phyloP scores from a whole-genome alignment of 129 eudicot genomes.

The Lactuca sativa region DNA sequence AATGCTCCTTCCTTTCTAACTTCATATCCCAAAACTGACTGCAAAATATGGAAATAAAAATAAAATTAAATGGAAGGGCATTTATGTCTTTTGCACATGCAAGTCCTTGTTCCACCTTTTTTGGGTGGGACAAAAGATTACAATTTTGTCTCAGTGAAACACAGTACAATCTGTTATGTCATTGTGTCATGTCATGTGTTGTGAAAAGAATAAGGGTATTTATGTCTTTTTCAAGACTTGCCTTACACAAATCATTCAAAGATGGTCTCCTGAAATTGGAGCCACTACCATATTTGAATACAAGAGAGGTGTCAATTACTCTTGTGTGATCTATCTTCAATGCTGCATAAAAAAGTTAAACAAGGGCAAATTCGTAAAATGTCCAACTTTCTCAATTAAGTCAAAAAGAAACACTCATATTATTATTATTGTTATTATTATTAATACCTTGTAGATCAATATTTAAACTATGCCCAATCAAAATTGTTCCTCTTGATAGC shows the following conservation, averaged over 20 bases:
- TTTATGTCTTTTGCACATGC: neutral
- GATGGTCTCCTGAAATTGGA: conserved; percentile 62
- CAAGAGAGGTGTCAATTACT: conserved; percentile 80
- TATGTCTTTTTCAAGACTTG: conserved; percentile 26
- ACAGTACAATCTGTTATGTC: no score
- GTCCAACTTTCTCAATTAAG: neutral
- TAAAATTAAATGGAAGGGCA: neutral
- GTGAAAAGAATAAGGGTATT: no score
- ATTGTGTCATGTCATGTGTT: no score
- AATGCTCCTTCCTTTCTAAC: conserved; percentile 65
- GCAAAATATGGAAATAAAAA: neutral
- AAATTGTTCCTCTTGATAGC: conserved; percentile 60
- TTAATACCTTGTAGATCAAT: conserved; percentile 73
- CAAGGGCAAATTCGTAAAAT: neutral
- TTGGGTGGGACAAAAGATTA: no score
- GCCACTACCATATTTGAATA: conserved; percentile 68
- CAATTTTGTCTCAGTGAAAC: no score
- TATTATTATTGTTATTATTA: no score
- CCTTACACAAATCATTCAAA: conserved; percentile 80
- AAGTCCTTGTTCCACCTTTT: no score
- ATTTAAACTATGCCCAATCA: conserved; percentile 84
- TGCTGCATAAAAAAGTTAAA: conserved; percentile 40
- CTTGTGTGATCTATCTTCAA: conserved; percentile 76
- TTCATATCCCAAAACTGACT: conserved; percentile 77
- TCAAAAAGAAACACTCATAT: no score